Base-by-base conservation (phyloP, 2,329 filamentous ascomycete species). In the Penicillium digitatum region DNA sequence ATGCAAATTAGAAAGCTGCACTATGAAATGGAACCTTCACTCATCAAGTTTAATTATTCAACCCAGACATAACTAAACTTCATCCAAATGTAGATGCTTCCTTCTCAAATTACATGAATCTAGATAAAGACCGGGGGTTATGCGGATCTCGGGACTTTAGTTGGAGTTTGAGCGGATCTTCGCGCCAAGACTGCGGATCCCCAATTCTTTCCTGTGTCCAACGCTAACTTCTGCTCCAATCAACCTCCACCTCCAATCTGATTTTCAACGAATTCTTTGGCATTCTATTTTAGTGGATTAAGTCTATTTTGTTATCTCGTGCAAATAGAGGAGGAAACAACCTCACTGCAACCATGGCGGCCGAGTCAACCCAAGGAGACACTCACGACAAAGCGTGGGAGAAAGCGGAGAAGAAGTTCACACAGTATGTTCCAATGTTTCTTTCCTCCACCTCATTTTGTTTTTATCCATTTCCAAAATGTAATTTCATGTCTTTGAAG, bases 351-450 rank as follows among this genome's bases (percentile, higher is more conserved):
- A n/a, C 20, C 18, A 69, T 69, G 66, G 29, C 66, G 29, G 57
- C 58, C 34, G 56, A 61, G 34, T 48, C 63, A 24, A 54, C 54
- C 5, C 50, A 61, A 44, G 54, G 60, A 12, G 62, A 58, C 34
- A 38, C 53, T 14, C 55, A 64, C 45, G 57, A 60, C 1, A 87
- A 85, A 80, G 78, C 79, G 63, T 77, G 81, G 58, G 77, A 86
- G 56, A 82, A 81, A 52, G 84, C 64, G 18, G 70, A 83, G 67
- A 73, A 77, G 55, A 87, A 85, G 64, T 90, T 89, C 66, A 76
- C 86, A 63, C 81, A 77, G 86, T 87, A 74, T 66, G 79, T 67
- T 51, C 34, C 32, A 44, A 46, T 38, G 24, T 48, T 24, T 40
- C 35, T 29, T 51, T 24, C 27, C 42, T 52, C 16, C 9, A 16